These are phyloP conservation scores for Casuarina glauca DNA, from an alignment of 306 rosid genomes.

Conservation along the genomic window DNA sequence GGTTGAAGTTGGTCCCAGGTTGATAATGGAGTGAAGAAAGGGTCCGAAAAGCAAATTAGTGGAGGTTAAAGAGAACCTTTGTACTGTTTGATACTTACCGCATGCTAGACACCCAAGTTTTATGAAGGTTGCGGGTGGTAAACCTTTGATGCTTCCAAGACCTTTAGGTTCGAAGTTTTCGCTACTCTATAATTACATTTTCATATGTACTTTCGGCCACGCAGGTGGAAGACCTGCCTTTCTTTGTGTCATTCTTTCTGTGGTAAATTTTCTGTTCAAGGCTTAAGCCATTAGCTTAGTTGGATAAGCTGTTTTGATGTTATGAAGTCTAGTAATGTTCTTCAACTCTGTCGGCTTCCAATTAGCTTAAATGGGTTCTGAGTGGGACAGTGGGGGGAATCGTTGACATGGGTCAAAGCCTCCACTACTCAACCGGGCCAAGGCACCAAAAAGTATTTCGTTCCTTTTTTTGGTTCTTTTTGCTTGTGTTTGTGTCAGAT, in stretches of 20 bases:
- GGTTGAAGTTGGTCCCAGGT: background rate
- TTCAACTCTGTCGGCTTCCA: too few species aligned
- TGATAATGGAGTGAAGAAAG: background rate
- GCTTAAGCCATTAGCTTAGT: background rate
- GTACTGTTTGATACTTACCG: background rate
- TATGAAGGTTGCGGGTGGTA: background rate
- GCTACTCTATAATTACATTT: background rate
- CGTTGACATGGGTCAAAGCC: too few species aligned
- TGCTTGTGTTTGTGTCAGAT: too few species aligned
- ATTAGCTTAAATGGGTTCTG: too few species aligned
- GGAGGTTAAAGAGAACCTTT: background rate
- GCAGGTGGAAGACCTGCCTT: background rate
- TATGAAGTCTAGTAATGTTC: background rate
- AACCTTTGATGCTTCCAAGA: background rate
- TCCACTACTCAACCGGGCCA: too few species aligned
- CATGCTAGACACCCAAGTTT: background rate
- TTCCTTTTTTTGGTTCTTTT: too few species aligned
- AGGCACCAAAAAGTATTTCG: too few species aligned
- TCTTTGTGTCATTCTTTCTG: background rate
- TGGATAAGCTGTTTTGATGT: background rate
- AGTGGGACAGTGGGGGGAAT: too few species aligned
- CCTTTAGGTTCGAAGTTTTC: background rate
- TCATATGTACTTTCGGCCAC: background rate
- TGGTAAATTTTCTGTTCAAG: background rate
- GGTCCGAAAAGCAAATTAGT: background rate